These are phyloP conservation scores for Nothopassalora personata DNA, from an alignment of 2,329 filamentous ascomycete species.

Conservation along the genomic window DNA sequence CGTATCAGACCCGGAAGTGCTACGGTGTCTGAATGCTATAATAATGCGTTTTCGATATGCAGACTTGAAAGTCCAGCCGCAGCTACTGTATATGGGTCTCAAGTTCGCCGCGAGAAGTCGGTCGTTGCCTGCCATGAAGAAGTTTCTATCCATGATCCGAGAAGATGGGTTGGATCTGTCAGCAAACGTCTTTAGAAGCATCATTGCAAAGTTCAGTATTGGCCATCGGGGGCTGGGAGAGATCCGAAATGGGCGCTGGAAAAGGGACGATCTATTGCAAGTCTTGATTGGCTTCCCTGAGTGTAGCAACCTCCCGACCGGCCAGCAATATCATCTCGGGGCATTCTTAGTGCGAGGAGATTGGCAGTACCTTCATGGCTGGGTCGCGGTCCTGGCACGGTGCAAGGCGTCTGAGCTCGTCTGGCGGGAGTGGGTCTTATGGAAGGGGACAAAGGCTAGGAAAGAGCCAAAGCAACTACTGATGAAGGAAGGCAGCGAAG, in stretches of 20 bases:
- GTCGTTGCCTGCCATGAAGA: constrained; percentile 29
- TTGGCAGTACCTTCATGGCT: constrained; percentile 33
- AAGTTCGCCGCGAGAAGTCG: constrained; percentile 33
- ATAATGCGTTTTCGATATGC: constrained; percentile 25
- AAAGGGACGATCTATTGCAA: constrained; percentile 30
- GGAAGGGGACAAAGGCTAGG: constrained; percentile 25
- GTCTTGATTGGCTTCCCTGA: constrained; percentile 34
- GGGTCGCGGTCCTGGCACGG: constrained; percentile 31
- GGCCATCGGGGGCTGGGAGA: constrained; percentile 33
- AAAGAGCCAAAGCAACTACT: constrained; percentile 18
- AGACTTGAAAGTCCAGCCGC: constrained; percentile 17
- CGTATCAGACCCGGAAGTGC: constrained; percentile 27
- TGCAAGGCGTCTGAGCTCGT: constrained; percentile 28
- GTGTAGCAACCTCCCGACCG: constrained; percentile 20
- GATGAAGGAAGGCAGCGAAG: not conserved
- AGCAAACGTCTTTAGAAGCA: constrained; percentile 28
- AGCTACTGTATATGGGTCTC: constrained; percentile 25
- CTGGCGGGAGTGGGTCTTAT: constrained; percentile 33
- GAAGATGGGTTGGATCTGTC: constrained; percentile 19
- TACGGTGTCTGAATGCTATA: constrained; percentile 25
- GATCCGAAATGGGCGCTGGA: constrained; percentile 36
- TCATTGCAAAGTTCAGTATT: constrained; percentile 37
- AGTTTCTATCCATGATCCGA: constrained; percentile 24
- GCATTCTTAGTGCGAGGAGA: constrained; percentile 28
- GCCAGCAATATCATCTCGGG: constrained; percentile 31